A percentile compares a stretch with the other conserved stretches of the same genome.
Conservation (phyloP, 352 stramenopile species). For the Pythium scleroteichum region DNA sequence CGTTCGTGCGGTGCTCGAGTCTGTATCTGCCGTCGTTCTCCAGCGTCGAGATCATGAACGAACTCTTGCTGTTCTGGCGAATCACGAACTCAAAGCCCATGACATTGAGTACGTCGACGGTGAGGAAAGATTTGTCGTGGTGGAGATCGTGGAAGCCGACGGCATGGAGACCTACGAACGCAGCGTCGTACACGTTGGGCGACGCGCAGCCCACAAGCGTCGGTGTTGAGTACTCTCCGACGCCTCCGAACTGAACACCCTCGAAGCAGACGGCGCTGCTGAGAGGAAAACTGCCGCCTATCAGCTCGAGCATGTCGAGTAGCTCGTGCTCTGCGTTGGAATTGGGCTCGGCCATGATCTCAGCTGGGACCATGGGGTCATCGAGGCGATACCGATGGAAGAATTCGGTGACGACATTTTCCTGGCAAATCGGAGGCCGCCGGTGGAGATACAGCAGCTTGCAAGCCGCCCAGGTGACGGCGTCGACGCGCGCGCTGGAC, state of each 20-base stretch:
- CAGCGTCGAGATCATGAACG: constrained; percentile 26
- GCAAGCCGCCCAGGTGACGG: constrained; percentile 55
- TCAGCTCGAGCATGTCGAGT: constrained; percentile 43
- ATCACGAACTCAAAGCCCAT: constrained; percentile 57
- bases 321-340: constrained; percentile 57
- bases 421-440: constrained; percentile 53
- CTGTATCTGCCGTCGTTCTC: constrained; percentile 25
- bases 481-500: constrained; percentile 46
- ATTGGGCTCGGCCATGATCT: constrained; percentile 37
- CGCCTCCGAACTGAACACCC: constrained; percentile 37
- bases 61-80: constrained; percentile 42
- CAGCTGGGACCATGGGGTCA: constrained; percentile 24
- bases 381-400: constrained; percentile 39
- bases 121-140: constrained; percentile 40
- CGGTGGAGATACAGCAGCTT: constrained; percentile 54
- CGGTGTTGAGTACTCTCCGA: constrained; percentile 23
- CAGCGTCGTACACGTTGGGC: constrained; percentile 41
- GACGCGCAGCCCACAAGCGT: constrained; percentile 46
- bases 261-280: constrained; percentile 41
- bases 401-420: constrained; percentile 57
- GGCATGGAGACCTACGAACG: constrained; percentile 42
- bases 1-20: constrained; percentile 26
- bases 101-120: constrained; percentile 46
- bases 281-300: constrained; percentile 47
- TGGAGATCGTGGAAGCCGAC: constrained; percentile 38